Base-by-base conservation (phyloP, 2,329 filamentous ascomycete genomes). In the Penicillium sp. region DNA sequence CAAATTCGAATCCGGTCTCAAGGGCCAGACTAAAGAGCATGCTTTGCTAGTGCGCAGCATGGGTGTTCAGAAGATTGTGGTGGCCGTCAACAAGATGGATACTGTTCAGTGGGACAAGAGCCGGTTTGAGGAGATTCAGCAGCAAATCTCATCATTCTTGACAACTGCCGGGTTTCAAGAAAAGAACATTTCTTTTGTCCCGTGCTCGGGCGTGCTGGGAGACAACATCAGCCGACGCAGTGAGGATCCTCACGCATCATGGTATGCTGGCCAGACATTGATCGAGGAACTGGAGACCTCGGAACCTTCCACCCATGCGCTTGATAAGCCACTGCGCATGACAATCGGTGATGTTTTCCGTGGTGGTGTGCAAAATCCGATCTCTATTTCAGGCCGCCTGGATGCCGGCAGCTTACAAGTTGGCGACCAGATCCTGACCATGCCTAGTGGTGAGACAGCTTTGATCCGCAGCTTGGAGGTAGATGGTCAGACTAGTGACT, bases 21-120 rank as follows among this genome's bases (percentile, higher is more conserved):
- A 90, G 70, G 95, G 95, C 0, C 95, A 99, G 72, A 99, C 95
- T 0, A 89, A 90, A 71, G 95, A 99, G 70, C 95, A 99, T 71
- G 91, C 95, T 6, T 78, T 98, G 16, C 83, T 99, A 1, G 86
- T 96, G 5, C 85, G 93, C 58, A 97, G 93, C 66, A 90, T 98
- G 79, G 95, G 95, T 0, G 89, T 99, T 2, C 89, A 93, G 59
- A 85, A 89, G 26, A 82, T 99, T 16, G 88, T 99, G 43, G 89
- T 99, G 27, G 93, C 91, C 1, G 86, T 99, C 59, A 99, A 99
- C 78, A 99, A 99, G 74, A 88, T 99, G 67, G 95, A 99, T 72
- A 88, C 87, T 16, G 87, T 93, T 7, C 79, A 81, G 6, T 99
- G 96, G 96, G 90, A 88, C 2, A 80, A 90, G 72, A 87, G 87